Conservation (phyloP, 208 protist genomes). For the Leishmania braziliensis region DNA sequence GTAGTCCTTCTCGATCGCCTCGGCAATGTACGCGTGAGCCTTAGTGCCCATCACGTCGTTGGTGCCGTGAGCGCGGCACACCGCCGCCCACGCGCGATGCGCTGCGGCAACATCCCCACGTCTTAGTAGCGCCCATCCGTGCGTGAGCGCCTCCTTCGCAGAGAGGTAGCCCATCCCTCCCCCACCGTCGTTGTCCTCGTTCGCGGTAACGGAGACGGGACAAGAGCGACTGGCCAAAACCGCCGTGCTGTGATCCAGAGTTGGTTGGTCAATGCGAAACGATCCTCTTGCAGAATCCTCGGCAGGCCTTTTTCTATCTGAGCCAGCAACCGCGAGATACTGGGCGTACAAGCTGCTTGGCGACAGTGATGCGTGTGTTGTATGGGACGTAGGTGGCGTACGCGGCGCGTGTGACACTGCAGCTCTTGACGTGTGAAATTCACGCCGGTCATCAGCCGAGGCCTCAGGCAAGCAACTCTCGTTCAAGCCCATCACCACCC, state of each 20-base stretch:
- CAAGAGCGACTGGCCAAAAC: neutral
- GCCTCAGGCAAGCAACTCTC: slow-evolving; percentile 27
- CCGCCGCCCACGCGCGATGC: slow-evolving; percentile 49
- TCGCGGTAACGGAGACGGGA: neutral
- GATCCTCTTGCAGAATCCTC: neutral
- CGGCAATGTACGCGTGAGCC: slow-evolving; percentile 64
- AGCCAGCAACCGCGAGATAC: slow-evolving; percentile 34
- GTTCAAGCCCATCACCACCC: slow-evolving; percentile 33
- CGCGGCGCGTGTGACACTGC: neutral
- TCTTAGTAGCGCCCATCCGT: slow-evolving; percentile 60
- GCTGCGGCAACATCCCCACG: slow-evolving; percentile 58
- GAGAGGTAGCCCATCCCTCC: slow-evolving; percentile 6
- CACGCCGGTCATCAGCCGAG: neutral
- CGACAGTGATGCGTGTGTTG: neutral
- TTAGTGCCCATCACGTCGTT: slow-evolving; percentile 56
- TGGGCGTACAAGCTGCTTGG: slow-evolving; percentile 36
- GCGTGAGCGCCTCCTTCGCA: slow-evolving; percentile 45
- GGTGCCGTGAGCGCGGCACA: slow-evolving; percentile 33
- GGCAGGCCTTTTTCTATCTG: neutral
- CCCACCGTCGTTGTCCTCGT: slow-evolving; percentile 10
- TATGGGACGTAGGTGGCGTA: neutral
- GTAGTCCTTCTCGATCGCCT: slow-evolving; percentile 81
- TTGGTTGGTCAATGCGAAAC: neutral
- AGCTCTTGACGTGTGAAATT: neutral
- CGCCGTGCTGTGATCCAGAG: neutral